Evolutionary conservation across 202 grass and related monocot genomes (phyloP).

Genomic region (Eragrostis tef): DNA sequence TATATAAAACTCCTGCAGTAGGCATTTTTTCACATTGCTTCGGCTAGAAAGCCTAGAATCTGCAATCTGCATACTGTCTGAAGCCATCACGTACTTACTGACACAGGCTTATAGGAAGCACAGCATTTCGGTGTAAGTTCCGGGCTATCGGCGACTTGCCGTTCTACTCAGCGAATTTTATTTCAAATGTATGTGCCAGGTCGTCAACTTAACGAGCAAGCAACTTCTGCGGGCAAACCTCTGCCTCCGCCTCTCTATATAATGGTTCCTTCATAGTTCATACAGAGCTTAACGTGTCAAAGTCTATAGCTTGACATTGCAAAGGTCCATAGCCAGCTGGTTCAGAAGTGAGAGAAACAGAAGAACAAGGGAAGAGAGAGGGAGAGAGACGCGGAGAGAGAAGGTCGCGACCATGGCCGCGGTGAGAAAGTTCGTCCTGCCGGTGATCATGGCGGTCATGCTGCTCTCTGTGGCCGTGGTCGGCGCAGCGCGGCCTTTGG

Average conservation of each 20-base stretch:
- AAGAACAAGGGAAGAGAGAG: not conserved
- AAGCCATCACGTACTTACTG: not conserved
- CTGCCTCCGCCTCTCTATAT: constrained; percentile 18
- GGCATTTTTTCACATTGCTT: not conserved
- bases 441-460: constrained; percentile 33
- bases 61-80: no score
- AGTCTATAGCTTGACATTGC: not conserved
- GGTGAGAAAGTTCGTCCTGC: constrained; percentile 26
- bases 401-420: constrained; percentile 26
- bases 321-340: constrained; percentile 14
- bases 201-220: constrained; percentile 32
- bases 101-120: not conserved
- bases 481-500: constrained; percentile 41
- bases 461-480: constrained; percentile 27
- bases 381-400: not conserved
- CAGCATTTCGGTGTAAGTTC: constrained; percentile 25
- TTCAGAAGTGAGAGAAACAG: not conserved
- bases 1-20: not conserved
- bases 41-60: no score
- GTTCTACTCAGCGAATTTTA: not conserved
- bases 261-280: not conserved
- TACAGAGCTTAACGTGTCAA: not conserved
- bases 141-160: not conserved
- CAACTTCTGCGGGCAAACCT: constrained; percentile 17
- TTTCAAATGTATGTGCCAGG: constrained; percentile 40